Evolutionary conservation across 2,329 filamentous ascomycete species (phyloP).

Genomic region (Lachnellula hyalina): DNA sequence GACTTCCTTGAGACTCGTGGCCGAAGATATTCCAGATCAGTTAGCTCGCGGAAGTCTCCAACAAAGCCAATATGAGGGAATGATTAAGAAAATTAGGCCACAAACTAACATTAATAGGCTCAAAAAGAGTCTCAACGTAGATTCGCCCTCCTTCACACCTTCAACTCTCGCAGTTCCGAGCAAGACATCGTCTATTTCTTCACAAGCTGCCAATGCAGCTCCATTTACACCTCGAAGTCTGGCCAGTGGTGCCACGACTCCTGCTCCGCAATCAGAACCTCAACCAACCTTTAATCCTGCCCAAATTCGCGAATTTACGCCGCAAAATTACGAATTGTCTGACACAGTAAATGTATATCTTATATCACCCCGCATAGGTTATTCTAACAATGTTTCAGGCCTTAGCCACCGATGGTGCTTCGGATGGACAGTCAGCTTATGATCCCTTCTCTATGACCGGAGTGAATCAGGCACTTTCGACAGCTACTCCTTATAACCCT

Average conservation of each 20-base stretch:
- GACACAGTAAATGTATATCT: constrained; percentile 36
- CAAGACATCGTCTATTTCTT: constrained; percentile 74
- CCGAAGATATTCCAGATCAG: not conserved
- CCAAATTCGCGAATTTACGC: constrained; percentile 55
- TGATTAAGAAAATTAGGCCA: not conserved
- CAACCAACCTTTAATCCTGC: constrained; percentile 51
- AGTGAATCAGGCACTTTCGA: constrained; percentile 46
- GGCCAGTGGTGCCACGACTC: constrained; percentile 32
- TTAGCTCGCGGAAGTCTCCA: not conserved
- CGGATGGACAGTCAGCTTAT: constrained; percentile 46
- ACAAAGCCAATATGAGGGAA: not conserved
- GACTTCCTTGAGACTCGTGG: too few species aligned
- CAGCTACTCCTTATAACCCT: constrained; percentile 57
- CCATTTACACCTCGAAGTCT: constrained; percentile 71
- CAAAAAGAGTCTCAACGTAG: constrained; percentile 85
- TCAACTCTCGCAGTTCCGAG: constrained; percentile 42
- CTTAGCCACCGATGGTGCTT: constrained; percentile 41
- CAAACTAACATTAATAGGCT: constrained; percentile 32
- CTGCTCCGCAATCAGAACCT: constrained; percentile 24
- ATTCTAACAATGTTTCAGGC: constrained; percentile 25
- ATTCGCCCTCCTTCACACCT: constrained; percentile 93
- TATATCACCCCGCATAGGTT: too few species aligned
- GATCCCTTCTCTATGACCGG: constrained; percentile 61
- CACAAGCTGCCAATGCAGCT: constrained; percentile 83
- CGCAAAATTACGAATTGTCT: constrained; percentile 48